Conservation (phyloP, 2,329 filamentous ascomycete genomes). For the Trichoderma atroviride region DNA sequence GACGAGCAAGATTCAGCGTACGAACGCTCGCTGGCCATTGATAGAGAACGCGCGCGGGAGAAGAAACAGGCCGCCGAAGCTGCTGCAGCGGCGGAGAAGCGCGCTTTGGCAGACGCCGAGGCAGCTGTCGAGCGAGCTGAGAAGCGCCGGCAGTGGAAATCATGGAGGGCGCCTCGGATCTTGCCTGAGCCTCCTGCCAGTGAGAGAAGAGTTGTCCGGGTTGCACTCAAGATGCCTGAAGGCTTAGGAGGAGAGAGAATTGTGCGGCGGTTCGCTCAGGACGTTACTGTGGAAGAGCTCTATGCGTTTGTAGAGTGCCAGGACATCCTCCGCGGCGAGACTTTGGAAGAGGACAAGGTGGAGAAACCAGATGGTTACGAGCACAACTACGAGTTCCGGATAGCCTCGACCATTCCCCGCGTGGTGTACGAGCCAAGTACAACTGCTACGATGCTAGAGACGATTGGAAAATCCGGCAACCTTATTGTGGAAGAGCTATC, state of each 20-base stretch:
- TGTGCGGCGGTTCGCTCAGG: conserved; percentile 70
- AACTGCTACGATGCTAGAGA: conserved; percentile 67
- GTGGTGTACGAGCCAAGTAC: conserved; percentile 73
- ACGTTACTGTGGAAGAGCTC: conserved; percentile 79
- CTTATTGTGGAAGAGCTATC: conserved; percentile 75
- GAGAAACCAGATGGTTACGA: conserved; percentile 59
- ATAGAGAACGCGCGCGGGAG: conserved; percentile 80
- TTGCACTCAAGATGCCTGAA: conserved; percentile 66
- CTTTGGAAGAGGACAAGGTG: conserved; percentile 51
- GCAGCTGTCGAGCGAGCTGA: conserved; percentile 56
- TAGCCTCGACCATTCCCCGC: conserved; percentile 84
- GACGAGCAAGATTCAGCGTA: conserved; percentile 92
- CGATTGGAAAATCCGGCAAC: conserved; percentile 82
- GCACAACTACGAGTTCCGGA: conserved; percentile 81
- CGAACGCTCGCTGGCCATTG: conserved; percentile 84
- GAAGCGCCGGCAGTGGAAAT: conserved; percentile 68
- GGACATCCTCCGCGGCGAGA: conserved; percentile 58
- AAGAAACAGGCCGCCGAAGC: conserved; percentile 74
- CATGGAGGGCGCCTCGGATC: conserved; percentile 74
- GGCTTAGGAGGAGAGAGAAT: conserved; percentile 68
- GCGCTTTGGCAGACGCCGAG: conserved; percentile 61
- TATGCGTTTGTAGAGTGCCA: conserved; percentile 97
- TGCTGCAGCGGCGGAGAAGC: conserved; percentile 68
- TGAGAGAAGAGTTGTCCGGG: conserved; percentile 71
- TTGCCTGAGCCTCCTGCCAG: conserved; percentile 65